Evolutionary conservation across 1,139 yeast species (phyloP), one percentile per base, ranked within the genome.

Genomic region (Pichia sp.): DNA sequence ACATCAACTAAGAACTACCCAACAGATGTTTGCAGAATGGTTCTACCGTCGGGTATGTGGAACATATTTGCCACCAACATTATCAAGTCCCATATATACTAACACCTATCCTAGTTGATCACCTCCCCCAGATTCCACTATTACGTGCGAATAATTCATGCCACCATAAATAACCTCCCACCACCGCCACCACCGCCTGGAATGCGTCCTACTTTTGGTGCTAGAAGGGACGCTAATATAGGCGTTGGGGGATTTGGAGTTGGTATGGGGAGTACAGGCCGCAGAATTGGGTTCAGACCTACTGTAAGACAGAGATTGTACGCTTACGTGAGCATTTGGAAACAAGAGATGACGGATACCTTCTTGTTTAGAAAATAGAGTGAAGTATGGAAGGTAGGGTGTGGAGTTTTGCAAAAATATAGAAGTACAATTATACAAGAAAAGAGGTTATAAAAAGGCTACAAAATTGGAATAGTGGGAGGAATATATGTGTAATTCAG

Each of bases 131-230:
- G 71, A 1, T 86, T 86, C 52, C 80, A 82, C 49, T 63, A 74
- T 30, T 74, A 82, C 64, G 96, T 85, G 6, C 66, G 77, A 30
- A 63, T 66, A 14, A 61, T 81, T 1, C 82, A 80, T 51, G 80
- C 81, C 28, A 64, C 66, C 38, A 69, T 85, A 16, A 85, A 86
- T 52, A 74, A 83, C 2, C 66, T 81, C 45, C 50, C 63, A 45
- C 66, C 46, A 53, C 59, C 54, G 4, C 33, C 23, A 9, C 44
- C 44, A 12, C 39, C 38, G 7, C 28, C 12, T 7, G 29, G 19
- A 19, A 10, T 24, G 14, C 20, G 12, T 23, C 26, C 26, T 23
- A 11, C 26, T 3, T 7, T 3, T n/a, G 14, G n/a, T 23, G 8
- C 8, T 21, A 21, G 8, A 21, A 21, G 22, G 11, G 14, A 8